Evolutionary conservation across 2,329 filamentous ascomycete genomes (phyloP).

Genomic region (Diaporthe capsici): DNA sequence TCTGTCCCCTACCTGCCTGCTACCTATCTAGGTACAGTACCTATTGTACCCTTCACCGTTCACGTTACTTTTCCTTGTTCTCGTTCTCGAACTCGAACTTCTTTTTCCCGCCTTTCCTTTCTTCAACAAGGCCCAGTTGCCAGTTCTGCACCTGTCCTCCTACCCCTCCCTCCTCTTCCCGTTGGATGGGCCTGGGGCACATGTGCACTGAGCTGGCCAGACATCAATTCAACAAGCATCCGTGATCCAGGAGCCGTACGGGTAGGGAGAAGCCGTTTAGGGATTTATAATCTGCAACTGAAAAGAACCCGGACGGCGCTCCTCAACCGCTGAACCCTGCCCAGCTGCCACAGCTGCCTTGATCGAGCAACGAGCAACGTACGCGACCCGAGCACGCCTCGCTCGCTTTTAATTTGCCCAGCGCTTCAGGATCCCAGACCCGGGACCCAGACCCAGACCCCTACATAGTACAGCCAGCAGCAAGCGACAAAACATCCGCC

Average conservation of each 20-base stretch:
- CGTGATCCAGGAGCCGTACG: background rate
- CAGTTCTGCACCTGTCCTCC: background rate
- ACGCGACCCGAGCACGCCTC: constrained; percentile 31
- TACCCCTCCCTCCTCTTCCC: background rate
- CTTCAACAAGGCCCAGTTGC: constrained; percentile 7
- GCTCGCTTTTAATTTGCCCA: constrained; percentile 33
- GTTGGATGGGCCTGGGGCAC: background rate
- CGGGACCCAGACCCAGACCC: constrained; percentile 25
- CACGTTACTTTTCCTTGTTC: constrained; percentile 7
- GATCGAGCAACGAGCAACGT: constrained; percentile 15
- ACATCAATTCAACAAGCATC: background rate
- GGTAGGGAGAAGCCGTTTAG: constrained; percentile 9
- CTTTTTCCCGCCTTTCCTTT: background rate
- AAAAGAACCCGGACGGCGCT: background rate
- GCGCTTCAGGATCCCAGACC: constrained; percentile 29
- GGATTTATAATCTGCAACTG: constrained; percentile 21
- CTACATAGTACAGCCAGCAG: background rate
- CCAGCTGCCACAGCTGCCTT: constrained; percentile 25
- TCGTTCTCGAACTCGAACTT: background rate
- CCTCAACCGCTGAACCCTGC: constrained; percentile 30
- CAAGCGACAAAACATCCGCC: constrained; percentile 17
- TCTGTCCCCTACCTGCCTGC: constrained; percentile 6
- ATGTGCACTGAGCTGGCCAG: constrained; percentile 8
- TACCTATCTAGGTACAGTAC: background rate
- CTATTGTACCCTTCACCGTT: background rate